Evolutionary conservation across 176 grass and related monocot genomes (phyloP).

Genomic region (Musa acuminata): DNA sequence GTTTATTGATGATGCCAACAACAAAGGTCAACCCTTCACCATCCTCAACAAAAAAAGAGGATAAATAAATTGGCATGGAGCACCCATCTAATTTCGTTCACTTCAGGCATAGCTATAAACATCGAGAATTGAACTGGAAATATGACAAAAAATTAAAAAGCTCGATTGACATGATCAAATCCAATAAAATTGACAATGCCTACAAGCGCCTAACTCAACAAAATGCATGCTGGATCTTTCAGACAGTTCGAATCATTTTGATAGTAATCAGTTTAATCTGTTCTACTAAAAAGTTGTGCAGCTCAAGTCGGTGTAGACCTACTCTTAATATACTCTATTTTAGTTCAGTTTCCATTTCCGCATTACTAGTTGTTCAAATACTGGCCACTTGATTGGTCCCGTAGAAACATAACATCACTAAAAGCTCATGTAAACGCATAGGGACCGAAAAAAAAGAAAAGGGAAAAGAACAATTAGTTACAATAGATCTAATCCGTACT

Average conservation of each 20-base stretch:
- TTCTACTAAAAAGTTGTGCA: neutral
- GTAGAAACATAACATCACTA: neutral
- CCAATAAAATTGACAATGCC: too few relatives aligned
- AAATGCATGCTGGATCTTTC: neutral
- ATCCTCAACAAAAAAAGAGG: too few relatives aligned
- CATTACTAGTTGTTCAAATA: neutral
- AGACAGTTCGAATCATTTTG: neutral
- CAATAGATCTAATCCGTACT: neutral
- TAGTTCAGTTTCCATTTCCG: neutral
- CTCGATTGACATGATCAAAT: too few relatives aligned
- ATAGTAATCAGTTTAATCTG: neutral
- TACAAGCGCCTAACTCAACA: neutral
- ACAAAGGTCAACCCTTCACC: too few relatives aligned
- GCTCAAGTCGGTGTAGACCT: neutral
- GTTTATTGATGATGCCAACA: too few relatives aligned
- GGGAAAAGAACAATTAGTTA: too few relatives aligned
- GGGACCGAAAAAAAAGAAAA: neutral
- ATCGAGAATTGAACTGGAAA: too few relatives aligned
- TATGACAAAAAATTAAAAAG: too few relatives aligned
- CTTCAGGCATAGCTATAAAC: too few relatives aligned
- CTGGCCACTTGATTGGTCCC: neutral
- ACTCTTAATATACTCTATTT: neutral
- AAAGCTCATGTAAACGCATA: neutral
- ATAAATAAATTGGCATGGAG: too few relatives aligned
- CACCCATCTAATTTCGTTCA: too few relatives aligned